Evolutionary conservation across 257 asterid species (phyloP), one percentile per base, ranked within the genome.

Genomic region (Gynochthodes officinalis): DNA sequence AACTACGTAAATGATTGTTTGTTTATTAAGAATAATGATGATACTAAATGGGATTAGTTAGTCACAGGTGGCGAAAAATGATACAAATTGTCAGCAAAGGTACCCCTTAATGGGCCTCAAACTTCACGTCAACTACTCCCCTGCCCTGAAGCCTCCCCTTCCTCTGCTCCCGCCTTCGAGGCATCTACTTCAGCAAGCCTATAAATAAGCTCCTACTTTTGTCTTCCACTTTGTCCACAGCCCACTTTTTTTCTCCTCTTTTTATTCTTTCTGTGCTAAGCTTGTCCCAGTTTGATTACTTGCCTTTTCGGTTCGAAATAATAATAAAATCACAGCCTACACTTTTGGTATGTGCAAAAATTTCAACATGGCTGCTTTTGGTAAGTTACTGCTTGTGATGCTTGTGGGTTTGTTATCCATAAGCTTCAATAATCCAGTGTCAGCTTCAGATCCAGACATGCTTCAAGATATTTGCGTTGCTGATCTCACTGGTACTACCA

Each of bases 391-490:
- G 1, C 12, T 69, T 25, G 16, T 70, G 42, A 49, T 80, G 64
- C 43, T 58, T 50, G 30, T 75, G 54, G 42, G 70, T 33, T 27
- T 68, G 19, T 61, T 75, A 5, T 30, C 78, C 73, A 14, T 72
- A 10, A 48, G 71, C 69, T 74, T 52, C 57, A 69, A 25, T 40
- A 40, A 11, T 30, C 64, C 7, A 62, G 69, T 67, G 14, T 62
- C 59, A 21, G 75, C 71, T 52, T 73, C 72, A 68, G 84, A 80
- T 80, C 84, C 84, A 49, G 84, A 80, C 35, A 14, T 80, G 75
- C 84, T 80, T 40, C 84, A 80, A 80, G 84, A 80, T 76, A 53
- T 80, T n/a, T 80, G 84, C 40, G 84, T 76, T 61, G 84, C 84
- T 75, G 84, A 80, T 70, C 81, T 72, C 62, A 80, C 64, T 2